Conservation (phyloP, 1,284 basidiomycete genomes). For the Cutaneotrichosporon mucoides region DNA sequence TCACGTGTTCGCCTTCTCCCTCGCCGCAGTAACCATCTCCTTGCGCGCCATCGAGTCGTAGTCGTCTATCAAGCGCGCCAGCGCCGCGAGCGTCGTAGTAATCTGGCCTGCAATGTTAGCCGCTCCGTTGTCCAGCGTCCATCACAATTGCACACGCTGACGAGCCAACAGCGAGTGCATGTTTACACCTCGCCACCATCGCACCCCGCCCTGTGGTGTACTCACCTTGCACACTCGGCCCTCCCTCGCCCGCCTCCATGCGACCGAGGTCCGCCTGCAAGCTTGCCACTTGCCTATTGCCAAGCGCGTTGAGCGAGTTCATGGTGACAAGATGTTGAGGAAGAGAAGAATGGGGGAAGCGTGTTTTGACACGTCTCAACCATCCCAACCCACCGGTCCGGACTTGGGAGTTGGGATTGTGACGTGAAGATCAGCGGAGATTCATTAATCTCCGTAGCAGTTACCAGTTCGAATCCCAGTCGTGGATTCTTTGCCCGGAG, state of each 20-base stretch:
- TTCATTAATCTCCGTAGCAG: too few relatives aligned
- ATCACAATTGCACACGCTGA: too few relatives aligned
- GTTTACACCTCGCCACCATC: background rate
- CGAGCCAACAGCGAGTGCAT: background rate
- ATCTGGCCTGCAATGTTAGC: conserved; percentile 72
- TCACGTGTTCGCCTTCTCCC: conserved; percentile 88
- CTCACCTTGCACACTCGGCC: conserved; percentile 75
- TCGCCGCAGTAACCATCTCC: conserved; percentile 88
- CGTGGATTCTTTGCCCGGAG: too few relatives aligned
- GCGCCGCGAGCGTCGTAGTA: conserved; percentile 83
- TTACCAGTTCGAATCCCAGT: too few relatives aligned
- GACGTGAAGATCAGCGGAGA: too few relatives aligned
- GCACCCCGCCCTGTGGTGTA: conserved; percentile 14
- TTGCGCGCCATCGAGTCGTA: conserved; percentile 93
- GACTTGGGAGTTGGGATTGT: too few relatives aligned
- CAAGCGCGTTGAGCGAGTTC: conserved; percentile 92
- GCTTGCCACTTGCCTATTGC: conserved; percentile 82
- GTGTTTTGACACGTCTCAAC: too few relatives aligned
- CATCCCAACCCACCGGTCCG: too few relatives aligned
- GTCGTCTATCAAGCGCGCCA: conserved; percentile 88
- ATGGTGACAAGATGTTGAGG: conserved; percentile 50
- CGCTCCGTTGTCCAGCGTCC: background rate
- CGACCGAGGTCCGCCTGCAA: conserved; percentile 80
- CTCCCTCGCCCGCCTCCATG: conserved; percentile 71
- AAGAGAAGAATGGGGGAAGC: too few relatives aligned